Evolutionary conservation across 495 filamentous ascomycete species (phyloP).

Genomic region (Penicillium silybi): DNA sequence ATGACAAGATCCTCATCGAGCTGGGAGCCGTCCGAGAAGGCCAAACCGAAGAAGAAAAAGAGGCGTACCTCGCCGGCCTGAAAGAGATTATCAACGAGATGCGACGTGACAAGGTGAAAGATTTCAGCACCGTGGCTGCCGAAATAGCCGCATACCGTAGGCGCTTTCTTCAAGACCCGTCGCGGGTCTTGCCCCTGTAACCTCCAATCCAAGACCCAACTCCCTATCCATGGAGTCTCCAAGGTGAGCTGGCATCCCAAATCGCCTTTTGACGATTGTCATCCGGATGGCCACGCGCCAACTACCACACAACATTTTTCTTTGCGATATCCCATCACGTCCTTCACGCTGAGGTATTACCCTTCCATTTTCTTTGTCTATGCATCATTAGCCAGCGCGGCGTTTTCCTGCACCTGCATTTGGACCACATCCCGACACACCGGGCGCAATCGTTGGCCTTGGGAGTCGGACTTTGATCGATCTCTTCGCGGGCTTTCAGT

Average conservation of each 20-base stretch:
- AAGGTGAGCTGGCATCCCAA: slow-evolving; percentile 33
- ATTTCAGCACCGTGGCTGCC: slow-evolving; percentile 74
- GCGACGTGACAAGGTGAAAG: slow-evolving; percentile 67
- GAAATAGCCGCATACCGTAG: slow-evolving; percentile 82
- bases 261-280: slow-evolving; percentile 2
- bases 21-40: slow-evolving; percentile 72
- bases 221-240: slow-evolving; percentile 6
- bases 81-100: slow-evolving; percentile 71
- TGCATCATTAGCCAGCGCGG: slow-evolving; percentile 20
- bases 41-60: slow-evolving; percentile 63
- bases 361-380: slow-evolving; percentile 1
- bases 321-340: slow-evolving; percentile 6
- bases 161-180: slow-evolving; percentile 57
- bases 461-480: neutral
- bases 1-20: slow-evolving; percentile 81
- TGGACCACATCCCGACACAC: neutral
- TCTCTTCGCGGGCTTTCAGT: neutral
- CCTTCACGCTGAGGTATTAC: slow-evolving; percentile 4
- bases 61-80: slow-evolving; percentile 70
- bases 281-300: neutral
- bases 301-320: slow-evolving; percentile 6
- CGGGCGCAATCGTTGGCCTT: neutral
- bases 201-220: slow-evolving; percentile 3
- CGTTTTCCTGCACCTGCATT: slow-evolving; percentile 14
- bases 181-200: slow-evolving; percentile 47